Conservation (phyloP, 2,329 filamentous ascomycete genomes). For the Colletotrichum sojae region DNA sequence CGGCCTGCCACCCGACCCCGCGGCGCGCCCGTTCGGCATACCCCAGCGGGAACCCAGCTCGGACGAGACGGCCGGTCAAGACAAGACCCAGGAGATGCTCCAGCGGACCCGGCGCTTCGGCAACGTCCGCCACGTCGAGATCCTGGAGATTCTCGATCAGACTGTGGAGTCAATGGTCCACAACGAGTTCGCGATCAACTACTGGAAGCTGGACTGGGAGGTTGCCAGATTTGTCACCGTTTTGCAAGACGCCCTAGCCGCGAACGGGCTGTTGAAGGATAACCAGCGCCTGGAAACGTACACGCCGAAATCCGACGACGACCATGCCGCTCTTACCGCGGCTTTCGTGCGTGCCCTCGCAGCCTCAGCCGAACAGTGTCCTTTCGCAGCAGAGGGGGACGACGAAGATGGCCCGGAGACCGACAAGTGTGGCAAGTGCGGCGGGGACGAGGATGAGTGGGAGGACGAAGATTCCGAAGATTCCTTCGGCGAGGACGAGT, state of each 20-base stretch:
- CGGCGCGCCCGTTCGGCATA: constrained; percentile 3
- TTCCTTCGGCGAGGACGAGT: no score
- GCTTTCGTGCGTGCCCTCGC: no score
- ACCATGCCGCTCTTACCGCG: no score
- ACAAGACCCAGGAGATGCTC: constrained; percentile 1
- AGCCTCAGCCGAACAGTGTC: no score
- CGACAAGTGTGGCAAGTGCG: no score
- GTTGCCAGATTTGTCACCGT: background rate
- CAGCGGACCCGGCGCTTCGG: constrained; percentile 2
- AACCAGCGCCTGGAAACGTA: no score
- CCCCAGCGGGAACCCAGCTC: background rate
- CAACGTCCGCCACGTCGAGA: constrained; percentile 11
- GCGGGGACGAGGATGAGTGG: no score
- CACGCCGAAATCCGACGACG: no score
- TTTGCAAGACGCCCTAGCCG: background rate
- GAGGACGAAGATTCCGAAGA: no score
- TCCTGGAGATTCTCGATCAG: constrained; percentile 1
- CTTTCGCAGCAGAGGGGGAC: no score
- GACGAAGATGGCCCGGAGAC: no score
- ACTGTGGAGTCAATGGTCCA: constrained; percentile 8
- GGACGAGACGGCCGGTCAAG: background rate
- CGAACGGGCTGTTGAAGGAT: no score
- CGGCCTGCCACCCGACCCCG: background rate
- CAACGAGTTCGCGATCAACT: constrained; percentile 14
- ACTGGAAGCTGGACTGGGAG: constrained; percentile 20